Evolutionary conservation across 1,139 yeast genomes (phyloP), one percentile per base, ranked within the genome.

Genomic region (Pichia sp.): DNA sequence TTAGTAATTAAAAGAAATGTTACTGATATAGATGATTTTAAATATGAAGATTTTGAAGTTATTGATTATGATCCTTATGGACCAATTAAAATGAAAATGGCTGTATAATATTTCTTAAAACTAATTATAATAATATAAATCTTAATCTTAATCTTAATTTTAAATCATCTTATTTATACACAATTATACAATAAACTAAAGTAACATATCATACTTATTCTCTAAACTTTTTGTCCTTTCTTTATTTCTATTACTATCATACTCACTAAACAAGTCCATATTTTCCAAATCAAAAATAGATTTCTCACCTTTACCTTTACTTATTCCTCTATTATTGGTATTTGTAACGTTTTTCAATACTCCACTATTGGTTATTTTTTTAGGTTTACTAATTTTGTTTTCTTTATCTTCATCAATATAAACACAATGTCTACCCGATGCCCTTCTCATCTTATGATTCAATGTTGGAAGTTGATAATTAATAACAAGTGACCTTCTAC

Each of bases 51-150:
- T 62, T 88, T 91, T 56, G 82, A 79, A 54, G 78, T 91, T 34
- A 66, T 68, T 3, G 86, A 77, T 41, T 91, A 91, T 61, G 70
- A 83, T 43, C 96, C 96, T 3, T 80, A 87, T 59, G 74, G 78
- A 5, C 78, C 80, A 46, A 89, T 91, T 52, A 86, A 83, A 53
- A 91, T 91, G 99, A 75, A 86, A 64, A 76, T 76, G 81, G 76
- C 80, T 61, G 80, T 76, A 36, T 74, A 59, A 34, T 24, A 7
- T 2, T 24, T 24, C n/a, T 24, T 2, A 13, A 13, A 8, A 13
- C 27, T 11, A 3, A 13, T 10, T 5, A 24, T 9, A 24, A 10
- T 24, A 24, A 24, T 23, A 24, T 24, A 30, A 23, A 21, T 15
- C n/a, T n/a, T n/a, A n/a, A n/a, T n/a, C n/a, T n/a, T n/a, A n/a